Evolutionary conservation across 257 asterid species (phyloP).

Genomic region (Leonotis leonurus): DNA sequence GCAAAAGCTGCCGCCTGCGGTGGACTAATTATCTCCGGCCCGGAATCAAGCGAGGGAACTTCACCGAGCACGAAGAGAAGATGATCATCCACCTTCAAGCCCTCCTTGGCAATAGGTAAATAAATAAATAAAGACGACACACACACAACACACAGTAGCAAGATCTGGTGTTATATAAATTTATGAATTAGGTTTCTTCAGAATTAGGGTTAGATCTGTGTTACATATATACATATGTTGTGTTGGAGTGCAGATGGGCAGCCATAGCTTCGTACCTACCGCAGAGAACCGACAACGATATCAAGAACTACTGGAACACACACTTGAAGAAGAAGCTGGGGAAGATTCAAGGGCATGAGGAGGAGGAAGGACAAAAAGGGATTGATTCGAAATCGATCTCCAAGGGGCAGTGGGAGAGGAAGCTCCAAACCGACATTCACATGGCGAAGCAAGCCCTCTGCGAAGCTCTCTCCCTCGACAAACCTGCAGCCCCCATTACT

Average conservation of each 20-base stretch:
- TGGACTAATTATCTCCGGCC: slow-evolving; percentile 86
- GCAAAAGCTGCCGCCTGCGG: slow-evolving; percentile 71
- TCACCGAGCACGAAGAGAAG: slow-evolving; percentile 58
- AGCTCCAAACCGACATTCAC: slow-evolving; percentile 74
- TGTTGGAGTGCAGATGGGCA: slow-evolving; percentile 44
- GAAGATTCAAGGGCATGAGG: slow-evolving; percentile 30
- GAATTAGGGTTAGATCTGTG: not conserved
- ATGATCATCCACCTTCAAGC: slow-evolving; percentile 76
- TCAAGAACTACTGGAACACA: slow-evolving; percentile 76
- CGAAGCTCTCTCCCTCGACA: slow-evolving; percentile 57
- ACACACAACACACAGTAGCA: not conserved
- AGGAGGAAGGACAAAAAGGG: slow-evolving; percentile 12
- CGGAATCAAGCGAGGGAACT: slow-evolving; percentile 62
- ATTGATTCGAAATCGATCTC: slow-evolving; percentile 29
- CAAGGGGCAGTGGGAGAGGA: slow-evolving; percentile 75
- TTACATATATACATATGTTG: not conserved
- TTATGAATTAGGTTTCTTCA: no score
- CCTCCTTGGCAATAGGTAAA: slow-evolving; percentile 63
- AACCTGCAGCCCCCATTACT: not conserved
- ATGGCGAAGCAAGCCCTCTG: slow-evolving; percentile 62
- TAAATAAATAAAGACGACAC: not conserved
- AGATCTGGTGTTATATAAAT: slow-evolving; percentile 18
- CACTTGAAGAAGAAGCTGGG: slow-evolving; percentile 52
- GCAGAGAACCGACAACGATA: slow-evolving; percentile 61
- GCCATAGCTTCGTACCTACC: slow-evolving; percentile 85